Base-by-base conservation (phyloP, 1,139 yeast genomes). In the Candida tunisiensis region DNA sequence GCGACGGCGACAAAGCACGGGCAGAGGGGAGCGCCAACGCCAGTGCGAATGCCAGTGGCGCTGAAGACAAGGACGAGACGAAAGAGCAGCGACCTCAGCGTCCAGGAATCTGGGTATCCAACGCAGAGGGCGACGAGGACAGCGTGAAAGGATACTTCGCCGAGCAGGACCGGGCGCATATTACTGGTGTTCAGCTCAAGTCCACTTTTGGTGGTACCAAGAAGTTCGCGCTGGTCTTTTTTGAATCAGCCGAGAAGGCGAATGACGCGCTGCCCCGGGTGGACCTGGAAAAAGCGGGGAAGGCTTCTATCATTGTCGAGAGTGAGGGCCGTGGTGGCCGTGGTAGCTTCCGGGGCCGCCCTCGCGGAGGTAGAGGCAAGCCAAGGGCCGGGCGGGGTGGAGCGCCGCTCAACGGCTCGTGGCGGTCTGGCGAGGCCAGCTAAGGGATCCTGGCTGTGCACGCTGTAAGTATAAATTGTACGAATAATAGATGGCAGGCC, bases 101-200 rank as follows among this genome's bases (percentile, higher is more conserved):
- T 11, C 54, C 55, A 10, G 60, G 56, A 4, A 40, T 57, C 14
- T 56, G 60, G 60, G 42, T 57, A 33, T 42, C 55, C 20, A 47
- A 50, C 25, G 58, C 53, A 15, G 45, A 42, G 18, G 46, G 44
- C 10, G 32, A 45, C 6, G 51, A 52, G 25, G 51, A 45, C 8
- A 51, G 45, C 15, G 41, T 55, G 16, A 38, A 42, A 17, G 42
- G 35, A 12, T 42, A 36, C 26, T 53, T 57, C 29, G 39, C 44
- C 16, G 45, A 40, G 10, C 42, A 46, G 21, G 59, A 56, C 31
- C 49, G 44, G 10, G 36, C 34, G 11, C 30, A 37, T 23, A 49
- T 55, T 25, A 44, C 49, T 8, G 37, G 37, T n/a, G 44, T 55
- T 13, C 36, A 34, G 10, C 37, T 51, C 34, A 48, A 46, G 6